phyloP scores from a whole-genome alignment of 768 basidiomycete species.

The Sutorius australiensis region DNA sequence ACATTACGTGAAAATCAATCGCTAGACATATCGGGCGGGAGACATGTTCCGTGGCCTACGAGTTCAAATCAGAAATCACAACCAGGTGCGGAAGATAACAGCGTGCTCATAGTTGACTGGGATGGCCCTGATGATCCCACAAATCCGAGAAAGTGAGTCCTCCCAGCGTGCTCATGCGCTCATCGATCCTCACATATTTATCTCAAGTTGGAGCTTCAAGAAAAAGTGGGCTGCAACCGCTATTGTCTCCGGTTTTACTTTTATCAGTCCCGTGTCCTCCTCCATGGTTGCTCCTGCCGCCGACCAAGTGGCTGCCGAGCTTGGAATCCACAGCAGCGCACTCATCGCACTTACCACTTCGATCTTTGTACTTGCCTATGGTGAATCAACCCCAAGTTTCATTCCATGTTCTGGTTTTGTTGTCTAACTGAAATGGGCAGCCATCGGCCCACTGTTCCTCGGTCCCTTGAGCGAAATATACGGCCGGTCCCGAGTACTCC shows the following conservation, averaged over 20 bases:
- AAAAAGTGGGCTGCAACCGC: conserved; percentile 63
- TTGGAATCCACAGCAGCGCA: conserved; percentile 49
- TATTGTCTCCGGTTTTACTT: conserved; percentile 65
- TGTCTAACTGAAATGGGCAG: not conserved
- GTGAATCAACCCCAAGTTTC: conserved; percentile 30
- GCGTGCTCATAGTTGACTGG: conserved; percentile 49
- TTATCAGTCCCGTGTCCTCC: conserved; percentile 67
- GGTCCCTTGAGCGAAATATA: conserved; percentile 72
- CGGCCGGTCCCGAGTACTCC: conserved; percentile 61
- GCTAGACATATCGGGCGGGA: not conserved
- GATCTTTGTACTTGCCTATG: conserved; percentile 57
- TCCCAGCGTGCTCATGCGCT: not conserved
- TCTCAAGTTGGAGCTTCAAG: conserved; percentile 50
- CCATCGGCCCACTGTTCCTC: conserved; percentile 36
- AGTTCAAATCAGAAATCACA: not conserved
- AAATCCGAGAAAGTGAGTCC: conserved; percentile 56
- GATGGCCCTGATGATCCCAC: conserved; percentile 56
- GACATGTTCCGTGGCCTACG: not conserved
- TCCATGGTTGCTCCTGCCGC: conserved; percentile 72
- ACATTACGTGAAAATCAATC: conserved; percentile 8
- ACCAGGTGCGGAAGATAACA: not conserved
- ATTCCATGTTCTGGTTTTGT: not conserved
- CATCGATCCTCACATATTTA: not conserved
- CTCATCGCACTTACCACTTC: conserved; percentile 57
- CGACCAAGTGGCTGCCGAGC: conserved; percentile 44